phyloP scores from a whole-genome alignment of 1,284 basidiomycete species.

The Rhodofomes roseus region DNA sequence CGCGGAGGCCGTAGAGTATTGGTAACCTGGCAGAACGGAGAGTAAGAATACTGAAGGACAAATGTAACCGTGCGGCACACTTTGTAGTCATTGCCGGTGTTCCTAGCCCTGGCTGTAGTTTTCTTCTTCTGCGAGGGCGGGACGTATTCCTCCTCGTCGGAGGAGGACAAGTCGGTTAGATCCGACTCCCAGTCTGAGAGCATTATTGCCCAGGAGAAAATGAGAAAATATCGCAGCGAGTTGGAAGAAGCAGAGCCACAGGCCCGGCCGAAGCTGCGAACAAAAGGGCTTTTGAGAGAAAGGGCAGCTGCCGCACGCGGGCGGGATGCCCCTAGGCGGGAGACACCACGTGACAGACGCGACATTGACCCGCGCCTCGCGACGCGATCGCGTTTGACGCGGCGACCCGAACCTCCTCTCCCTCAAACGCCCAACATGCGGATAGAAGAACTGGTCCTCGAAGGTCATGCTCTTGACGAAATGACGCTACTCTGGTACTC shows the following conservation, averaged over 20 bases:
- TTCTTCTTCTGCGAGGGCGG: conserved; percentile 21
- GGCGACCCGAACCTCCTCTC: neutral
- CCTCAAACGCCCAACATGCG: conserved; percentile 23
- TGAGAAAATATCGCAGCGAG: neutral
- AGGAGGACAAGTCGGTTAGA: conserved; percentile 38
- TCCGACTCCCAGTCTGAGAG: conserved; percentile 37
- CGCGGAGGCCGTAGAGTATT: conserved; percentile 39
- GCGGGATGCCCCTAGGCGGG: neutral
- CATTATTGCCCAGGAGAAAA: conserved; percentile 4
- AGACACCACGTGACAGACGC: conserved; percentile 2
- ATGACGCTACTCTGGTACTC: neutral
- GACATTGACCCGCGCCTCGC: neutral
- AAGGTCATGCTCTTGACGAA: conserved; percentile 1
- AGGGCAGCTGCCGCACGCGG: neutral
- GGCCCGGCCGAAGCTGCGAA: neutral
- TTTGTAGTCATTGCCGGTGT: conserved; percentile 30
- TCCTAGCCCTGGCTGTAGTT: conserved; percentile 19
- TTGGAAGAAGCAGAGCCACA: neutral
- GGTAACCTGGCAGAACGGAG: conserved; percentile 7
- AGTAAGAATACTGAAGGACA: neutral
- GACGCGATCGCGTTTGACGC: neutral
- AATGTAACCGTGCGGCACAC: conserved; percentile 12
- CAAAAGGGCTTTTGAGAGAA: neutral
- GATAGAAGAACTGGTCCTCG: conserved; percentile 11
- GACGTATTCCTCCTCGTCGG: conserved; percentile 32